These are phyloP conservation scores for Acer campestre DNA, from an alignment of 345 rosid genomes.

Conservation along the genomic window DNA sequence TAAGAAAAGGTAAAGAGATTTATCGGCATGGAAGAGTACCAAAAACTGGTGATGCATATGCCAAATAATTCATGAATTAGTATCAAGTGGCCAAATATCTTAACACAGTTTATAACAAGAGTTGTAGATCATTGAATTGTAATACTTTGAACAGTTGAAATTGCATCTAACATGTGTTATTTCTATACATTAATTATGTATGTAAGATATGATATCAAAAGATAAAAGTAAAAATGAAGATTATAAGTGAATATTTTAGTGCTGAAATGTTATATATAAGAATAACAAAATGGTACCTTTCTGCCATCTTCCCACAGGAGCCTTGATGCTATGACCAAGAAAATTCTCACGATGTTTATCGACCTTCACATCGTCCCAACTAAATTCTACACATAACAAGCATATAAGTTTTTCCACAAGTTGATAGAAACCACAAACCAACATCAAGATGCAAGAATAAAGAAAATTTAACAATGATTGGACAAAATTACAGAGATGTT, in stretches of 20 bases:
- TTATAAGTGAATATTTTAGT: not conserved
- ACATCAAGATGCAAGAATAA: not conserved
- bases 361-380: slow-evolving; percentile 90
- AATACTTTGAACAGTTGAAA: not conserved
- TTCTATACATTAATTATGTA: not conserved
- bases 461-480: not conserved
- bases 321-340: slow-evolving; percentile 91
- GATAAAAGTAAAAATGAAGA: not conserved
- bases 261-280: slow-evolving; percentile 1
- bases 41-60: not conserved
- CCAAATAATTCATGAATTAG: not conserved
- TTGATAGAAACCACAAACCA: not conserved
- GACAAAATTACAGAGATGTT: not conserved
- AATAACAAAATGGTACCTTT: slow-evolving; percentile 55
- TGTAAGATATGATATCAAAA: not conserved
- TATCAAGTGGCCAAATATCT: no score
- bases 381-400: slow-evolving; percentile 62
- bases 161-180: not conserved
- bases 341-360: slow-evolving; percentile 95
- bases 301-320: slow-evolving; percentile 98
- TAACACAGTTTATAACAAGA: no score
- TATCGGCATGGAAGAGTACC: not conserved
- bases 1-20: not conserved
- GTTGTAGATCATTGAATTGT: not conserved
- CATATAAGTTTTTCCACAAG: slow-evolving; percentile 8